These are phyloP conservation scores for Yarrowia hollandica DNA, from an alignment of 805 yeast genomes.

Conservation along the genomic window DNA sequence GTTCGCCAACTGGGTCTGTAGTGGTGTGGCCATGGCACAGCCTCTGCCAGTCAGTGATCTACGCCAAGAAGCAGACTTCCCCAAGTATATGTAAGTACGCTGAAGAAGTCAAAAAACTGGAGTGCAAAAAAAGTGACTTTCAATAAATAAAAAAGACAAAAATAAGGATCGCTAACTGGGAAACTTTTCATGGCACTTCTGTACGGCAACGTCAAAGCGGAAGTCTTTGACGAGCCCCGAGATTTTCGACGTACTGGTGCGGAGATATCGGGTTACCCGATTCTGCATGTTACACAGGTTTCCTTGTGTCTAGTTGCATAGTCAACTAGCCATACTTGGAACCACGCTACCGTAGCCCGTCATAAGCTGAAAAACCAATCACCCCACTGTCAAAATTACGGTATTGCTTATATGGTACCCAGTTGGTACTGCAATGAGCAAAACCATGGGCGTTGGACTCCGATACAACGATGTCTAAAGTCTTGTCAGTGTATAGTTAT, in stretches of 20 bases:
- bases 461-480: background rate
- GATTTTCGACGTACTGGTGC: conserved; percentile 7
- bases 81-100: background rate
- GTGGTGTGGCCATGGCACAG: background rate
- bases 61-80: conserved; percentile 3
- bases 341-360: too few species aligned
- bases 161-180: background rate
- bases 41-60: conserved; percentile 16
- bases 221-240: conserved; percentile 4
- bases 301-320: too few species aligned
- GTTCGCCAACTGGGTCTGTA: background rate
- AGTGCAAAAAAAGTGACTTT: background rate
- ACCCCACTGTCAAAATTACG: too few species aligned
- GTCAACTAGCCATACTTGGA: too few species aligned
- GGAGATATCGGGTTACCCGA: background rate
- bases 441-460: background rate
- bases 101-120: background rate
- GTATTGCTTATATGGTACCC: too few species aligned
- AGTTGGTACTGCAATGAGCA: too few species aligned
- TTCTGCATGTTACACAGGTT: too few species aligned
- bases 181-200: conserved; percentile 8
- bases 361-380: background rate
- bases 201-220: conserved; percentile 10
- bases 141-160: background rate
- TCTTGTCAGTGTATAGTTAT: conserved; percentile 1